Evolutionary conservation across 169 alveolate species (phyloP).

Genomic region (Amoebophrya sp.): DNA sequence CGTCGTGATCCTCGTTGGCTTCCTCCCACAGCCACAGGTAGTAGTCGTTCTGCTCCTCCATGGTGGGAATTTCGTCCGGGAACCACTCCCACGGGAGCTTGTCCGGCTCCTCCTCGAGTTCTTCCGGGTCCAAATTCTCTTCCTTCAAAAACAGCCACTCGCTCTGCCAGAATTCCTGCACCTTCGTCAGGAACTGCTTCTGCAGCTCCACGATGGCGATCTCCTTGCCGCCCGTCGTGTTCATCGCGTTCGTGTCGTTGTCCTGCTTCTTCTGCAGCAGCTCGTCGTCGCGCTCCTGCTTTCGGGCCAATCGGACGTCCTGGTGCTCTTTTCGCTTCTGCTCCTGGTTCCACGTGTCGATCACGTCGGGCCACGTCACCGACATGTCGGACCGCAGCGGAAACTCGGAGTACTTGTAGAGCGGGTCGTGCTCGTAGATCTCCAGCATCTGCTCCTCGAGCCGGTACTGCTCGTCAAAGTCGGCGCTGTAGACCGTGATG

Average conservation of each 20-base stretch:
- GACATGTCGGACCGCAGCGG: neutral
- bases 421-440: conserved; percentile 23
- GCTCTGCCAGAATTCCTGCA: neutral
- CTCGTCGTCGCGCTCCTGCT: conserved; percentile 35
- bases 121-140: neutral
- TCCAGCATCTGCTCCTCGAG: conserved; percentile 75
- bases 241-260: neutral
- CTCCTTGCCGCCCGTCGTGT: neutral
- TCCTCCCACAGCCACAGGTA: neutral
- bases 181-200: neutral
- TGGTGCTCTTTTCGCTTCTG: conserved; percentile 26
- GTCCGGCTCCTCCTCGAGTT: neutral
- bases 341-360: neutral
- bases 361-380: neutral
- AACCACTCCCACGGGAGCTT: neutral
- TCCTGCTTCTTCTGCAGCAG: conserved; percentile 11
- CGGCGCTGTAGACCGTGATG: conserved; percentile 75
- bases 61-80: neutral
- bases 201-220: neutral
- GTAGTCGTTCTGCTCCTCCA: neutral
- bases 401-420: neutral
- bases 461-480: conserved; percentile 71
- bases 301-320: conserved; percentile 25
- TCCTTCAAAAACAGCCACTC: neutral
- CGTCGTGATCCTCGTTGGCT: neutral